Conservation (phyloP, 768 basidiomycete genomes). For the Boletus speciosus region DNA sequence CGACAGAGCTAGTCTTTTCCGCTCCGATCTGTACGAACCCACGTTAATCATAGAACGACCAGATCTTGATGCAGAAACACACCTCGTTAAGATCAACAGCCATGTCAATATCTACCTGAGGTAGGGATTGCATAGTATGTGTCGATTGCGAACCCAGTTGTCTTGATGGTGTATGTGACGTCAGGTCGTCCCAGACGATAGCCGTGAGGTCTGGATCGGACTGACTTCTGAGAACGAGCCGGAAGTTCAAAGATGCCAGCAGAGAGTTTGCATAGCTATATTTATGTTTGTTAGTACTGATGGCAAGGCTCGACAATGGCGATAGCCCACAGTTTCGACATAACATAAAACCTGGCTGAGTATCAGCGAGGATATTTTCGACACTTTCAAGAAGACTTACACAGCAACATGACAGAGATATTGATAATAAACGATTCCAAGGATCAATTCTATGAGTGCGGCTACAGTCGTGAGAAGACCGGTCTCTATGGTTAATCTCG, state of each 20-base stretch:
- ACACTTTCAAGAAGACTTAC: slow-evolving; percentile 5
- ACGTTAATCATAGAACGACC: neutral
- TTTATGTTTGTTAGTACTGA: neutral
- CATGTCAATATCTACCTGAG: neutral
- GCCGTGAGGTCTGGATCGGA: neutral
- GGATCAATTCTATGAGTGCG: slow-evolving; percentile 14
- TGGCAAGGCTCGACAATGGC: neutral
- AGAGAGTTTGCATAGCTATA: slow-evolving; percentile 18
- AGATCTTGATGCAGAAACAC: neutral
- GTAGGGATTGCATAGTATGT: neutral
- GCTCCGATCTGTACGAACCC: neutral
- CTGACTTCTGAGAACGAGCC: slow-evolving; percentile 3
- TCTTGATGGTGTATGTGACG: neutral
- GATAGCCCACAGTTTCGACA: slow-evolving; percentile 15
- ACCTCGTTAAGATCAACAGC: neutral
- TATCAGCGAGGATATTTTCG: neutral
- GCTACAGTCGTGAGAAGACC: slow-evolving; percentile 21
- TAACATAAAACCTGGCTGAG: slow-evolving; percentile 4
- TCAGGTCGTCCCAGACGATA: slow-evolving; percentile 2
- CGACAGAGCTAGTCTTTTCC: neutral
- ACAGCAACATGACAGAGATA: slow-evolving; percentile 13
- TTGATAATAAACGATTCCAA: slow-evolving; percentile 2
- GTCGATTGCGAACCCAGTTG: neutral
- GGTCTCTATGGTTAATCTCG: slow-evolving; percentile 23
- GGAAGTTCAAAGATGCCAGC: slow-evolving; percentile 17